phyloP scores from a whole-genome alignment of 345 rosid genomes.

The Psidium guajava region DNA sequence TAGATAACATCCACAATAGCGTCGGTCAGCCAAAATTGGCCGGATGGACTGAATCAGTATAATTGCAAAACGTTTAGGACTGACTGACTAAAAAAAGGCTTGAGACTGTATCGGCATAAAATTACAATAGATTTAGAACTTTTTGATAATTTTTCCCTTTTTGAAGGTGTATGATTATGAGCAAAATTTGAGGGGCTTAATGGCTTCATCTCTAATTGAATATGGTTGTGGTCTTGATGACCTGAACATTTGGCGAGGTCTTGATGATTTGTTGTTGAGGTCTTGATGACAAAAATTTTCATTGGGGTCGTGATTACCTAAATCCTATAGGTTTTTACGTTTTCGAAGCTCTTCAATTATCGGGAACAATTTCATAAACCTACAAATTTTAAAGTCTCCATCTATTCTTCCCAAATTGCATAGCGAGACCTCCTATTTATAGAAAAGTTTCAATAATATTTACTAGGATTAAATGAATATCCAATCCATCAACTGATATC shows the following conservation, averaged over 20 bases:
- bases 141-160: neutral
- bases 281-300: neutral
- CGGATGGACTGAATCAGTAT: no score
- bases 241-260: neutral
- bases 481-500: neutral
- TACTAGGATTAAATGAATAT: neutral
- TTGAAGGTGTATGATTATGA: neutral
- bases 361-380: neutral
- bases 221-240: neutral
- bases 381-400: neutral
- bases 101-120: no score
- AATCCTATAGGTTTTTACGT: neutral
- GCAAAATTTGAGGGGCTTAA: neutral
- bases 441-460: neutral
- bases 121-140: no score
- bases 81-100: no score
- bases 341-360: neutral
- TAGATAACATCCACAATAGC: no score
- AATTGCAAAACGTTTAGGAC: no score
- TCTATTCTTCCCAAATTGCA: neutral
- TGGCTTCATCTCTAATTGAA: no score
- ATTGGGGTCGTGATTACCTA: neutral
- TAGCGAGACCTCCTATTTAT: neutral
- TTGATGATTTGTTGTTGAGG: neutral
- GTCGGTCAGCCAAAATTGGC: no score